Base-by-base conservation (phyloP, 306 rosid species). In the Cicer bijugum region DNA sequence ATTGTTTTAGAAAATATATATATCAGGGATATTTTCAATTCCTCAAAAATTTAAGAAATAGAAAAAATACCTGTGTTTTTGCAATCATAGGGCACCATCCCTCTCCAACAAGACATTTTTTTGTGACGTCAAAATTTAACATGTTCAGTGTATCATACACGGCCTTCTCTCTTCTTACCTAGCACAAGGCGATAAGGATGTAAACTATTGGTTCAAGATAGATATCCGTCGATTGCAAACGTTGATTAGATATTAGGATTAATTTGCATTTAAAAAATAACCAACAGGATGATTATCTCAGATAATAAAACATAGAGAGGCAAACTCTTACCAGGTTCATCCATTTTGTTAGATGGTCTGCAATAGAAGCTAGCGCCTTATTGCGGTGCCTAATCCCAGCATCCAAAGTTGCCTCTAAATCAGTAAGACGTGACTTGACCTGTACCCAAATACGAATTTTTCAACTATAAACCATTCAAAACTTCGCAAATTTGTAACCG, bases 81-180 rank as follows among this genome's bases (percentile, higher is more conserved):
- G 97, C 97, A 86, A 89, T 87, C 50, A 92, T 82, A 45, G 99
- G 99, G 72, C 96, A 95, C 99, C 99, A 95, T 59, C 97, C 99
- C 85, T 91, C 99, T 82, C 96, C 99, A 46, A 95, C 97, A 39
- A 95, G 99, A 77, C 99, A 95, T 84, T 95, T 95, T 86, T 95
- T 95, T 14, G 97, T 95, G 59, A 95, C 99, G 75, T 95, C 99
- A 80, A 95, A 95, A 78, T 95, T 95, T 81, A 95, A 85, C 97
- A 90, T 91, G 76, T 95, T 95, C 78, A 95, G 75, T 5, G 96
- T 90, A 89, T 95, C 97, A 81, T 90, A 95, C 51, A 95, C 97
- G 28, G 97, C 97, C 84, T 95, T 95, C 89, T 95, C 99, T 89
- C 88, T 95, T 82, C 89, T 90, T 76, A 95, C 97, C 99, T 95